Evolutionary conservation across 176 grass and related monocot genomes (phyloP).

Genomic region (Raddia guianensis): DNA sequence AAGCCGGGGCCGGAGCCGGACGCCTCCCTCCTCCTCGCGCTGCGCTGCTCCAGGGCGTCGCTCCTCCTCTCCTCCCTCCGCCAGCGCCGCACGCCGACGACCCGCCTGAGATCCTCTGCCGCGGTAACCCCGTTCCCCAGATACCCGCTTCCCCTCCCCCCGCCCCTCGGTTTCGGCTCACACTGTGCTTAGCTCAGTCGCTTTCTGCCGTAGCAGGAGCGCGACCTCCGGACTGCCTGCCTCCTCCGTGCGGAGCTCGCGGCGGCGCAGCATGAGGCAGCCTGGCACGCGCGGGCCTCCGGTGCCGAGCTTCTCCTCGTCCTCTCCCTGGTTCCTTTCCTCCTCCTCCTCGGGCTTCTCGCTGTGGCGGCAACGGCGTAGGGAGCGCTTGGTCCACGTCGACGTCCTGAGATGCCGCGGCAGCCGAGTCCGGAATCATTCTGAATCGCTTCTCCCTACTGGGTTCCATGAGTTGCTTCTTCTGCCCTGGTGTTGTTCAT

Average conservation of each 20-base stretch:
- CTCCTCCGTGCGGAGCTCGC: slow-evolving; percentile 27
- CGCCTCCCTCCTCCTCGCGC: slow-evolving; percentile 16
- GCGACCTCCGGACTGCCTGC: neutral
- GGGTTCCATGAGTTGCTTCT: slow-evolving; percentile 17
- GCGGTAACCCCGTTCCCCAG: neutral
- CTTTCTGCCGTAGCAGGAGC: slow-evolving; percentile 21
- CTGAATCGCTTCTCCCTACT: neutral
- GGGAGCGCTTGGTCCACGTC: neutral
- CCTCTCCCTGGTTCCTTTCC: slow-evolving; percentile 25
- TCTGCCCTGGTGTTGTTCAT: neutral
- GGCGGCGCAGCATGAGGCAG: slow-evolving; percentile 37
- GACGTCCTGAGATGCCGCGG: neutral
- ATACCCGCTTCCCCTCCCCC: neutral
- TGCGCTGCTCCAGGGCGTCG: slow-evolving; percentile 44
- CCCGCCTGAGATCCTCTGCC: neutral
- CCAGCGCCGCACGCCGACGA: slow-evolving; percentile 4
- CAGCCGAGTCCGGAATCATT: neutral
- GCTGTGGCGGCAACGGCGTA: neutral
- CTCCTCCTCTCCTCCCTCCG: slow-evolving; percentile 55
- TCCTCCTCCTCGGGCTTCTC: slow-evolving; percentile 50
- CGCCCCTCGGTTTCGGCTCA: too few relatives aligned
- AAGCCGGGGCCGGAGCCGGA: slow-evolving; percentile 39
- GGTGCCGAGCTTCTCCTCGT: slow-evolving; percentile 40
- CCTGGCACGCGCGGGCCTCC: neutral
- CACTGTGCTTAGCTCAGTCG: neutral